Evolutionary conservation across 2,329 filamentous ascomycete genomes (phyloP).

Genomic region (Chaetomium globosum): DNA sequence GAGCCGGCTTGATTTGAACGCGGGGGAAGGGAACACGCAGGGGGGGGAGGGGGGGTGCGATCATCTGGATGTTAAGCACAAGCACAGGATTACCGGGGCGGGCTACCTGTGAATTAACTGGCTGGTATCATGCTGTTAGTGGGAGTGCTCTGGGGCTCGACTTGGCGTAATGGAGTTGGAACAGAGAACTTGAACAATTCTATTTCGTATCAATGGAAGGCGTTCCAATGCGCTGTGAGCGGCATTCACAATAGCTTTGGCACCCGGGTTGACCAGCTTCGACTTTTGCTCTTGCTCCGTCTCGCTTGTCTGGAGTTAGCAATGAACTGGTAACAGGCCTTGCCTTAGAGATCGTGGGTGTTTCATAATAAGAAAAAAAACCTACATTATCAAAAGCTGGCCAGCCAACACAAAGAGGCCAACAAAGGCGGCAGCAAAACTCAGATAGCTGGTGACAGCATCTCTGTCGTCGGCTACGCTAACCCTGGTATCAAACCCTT

Average conservation of each 20-base stretch:
- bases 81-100: not conserved
- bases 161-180: not conserved
- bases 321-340: no score
- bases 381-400: slow-evolving; percentile 29
- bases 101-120: not conserved
- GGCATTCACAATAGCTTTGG: slow-evolving; percentile 10
- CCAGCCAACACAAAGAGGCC: slow-evolving; percentile 23
- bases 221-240: not conserved
- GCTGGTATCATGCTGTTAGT: not conserved
- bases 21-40: not conserved
- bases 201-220: not conserved
- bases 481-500: slow-evolving; percentile 4
- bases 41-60: no score
- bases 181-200: not conserved
- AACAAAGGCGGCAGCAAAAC: slow-evolving; percentile 6
- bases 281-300: slow-evolving; percentile 14
- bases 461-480: not conserved
- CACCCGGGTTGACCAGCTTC: slow-evolving; percentile 15
- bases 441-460: slow-evolving; percentile 11
- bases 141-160: not conserved
- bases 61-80: not conserved
- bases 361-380: not conserved
- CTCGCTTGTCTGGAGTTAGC: slow-evolving; percentile 2
- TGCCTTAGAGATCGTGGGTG: no score
- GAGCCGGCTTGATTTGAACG: slow-evolving; percentile 56